A percentile compares a stretch with the other conserved stretches of the same genome.
These are phyloP conservation scores for Lasiosphaeria miniovina DNA, from an alignment of 495 filamentous ascomycete species.

Conservation along the genomic window DNA sequence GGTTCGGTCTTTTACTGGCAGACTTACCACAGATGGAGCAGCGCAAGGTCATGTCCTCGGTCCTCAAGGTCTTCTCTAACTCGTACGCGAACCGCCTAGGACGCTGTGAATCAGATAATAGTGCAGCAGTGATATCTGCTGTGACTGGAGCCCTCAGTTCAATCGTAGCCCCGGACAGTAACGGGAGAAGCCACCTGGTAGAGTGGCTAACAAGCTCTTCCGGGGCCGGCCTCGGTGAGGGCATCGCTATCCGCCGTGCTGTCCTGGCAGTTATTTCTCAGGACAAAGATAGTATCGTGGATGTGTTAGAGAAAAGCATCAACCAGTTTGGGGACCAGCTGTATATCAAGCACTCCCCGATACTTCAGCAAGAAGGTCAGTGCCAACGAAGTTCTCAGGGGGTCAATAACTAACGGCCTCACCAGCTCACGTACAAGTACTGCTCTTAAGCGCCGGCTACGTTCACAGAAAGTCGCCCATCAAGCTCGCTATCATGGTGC, in stretches of 20 bases:
- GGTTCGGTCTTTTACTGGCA: constrained; percentile 45
- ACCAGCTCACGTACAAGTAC: constrained; percentile 69
- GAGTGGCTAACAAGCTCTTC: constrained; percentile 66
- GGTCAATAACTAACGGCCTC: constrained; percentile 28
- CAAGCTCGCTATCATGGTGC: constrained; percentile 60
- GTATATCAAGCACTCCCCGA: constrained; percentile 78
- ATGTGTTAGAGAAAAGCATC: constrained; percentile 63
- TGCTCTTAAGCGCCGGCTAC: constrained; percentile 76
- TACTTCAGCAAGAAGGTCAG: constrained; percentile 81
- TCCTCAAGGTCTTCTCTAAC: constrained; percentile 59
- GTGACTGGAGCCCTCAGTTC: constrained; percentile 43
- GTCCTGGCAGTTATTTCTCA: constrained; percentile 58
- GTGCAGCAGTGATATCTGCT: constrained; percentile 42
- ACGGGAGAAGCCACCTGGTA: constrained; percentile 51
- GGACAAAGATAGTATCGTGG: constrained; percentile 51
- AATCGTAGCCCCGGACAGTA: constrained; percentile 36
- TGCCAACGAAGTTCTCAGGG: constrained; percentile 7
- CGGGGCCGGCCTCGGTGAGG: constrained; percentile 62
- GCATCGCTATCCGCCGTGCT: constrained; percentile 60
- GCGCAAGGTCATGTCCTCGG: constrained; percentile 52
- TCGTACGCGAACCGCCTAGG: constrained; percentile 44
- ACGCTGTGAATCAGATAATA: constrained; percentile 26
- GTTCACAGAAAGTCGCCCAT: constrained; percentile 59
- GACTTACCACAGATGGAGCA: constrained; percentile 56
- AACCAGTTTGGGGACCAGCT: constrained; percentile 78